phyloP scores from a whole-genome alignment of 73 alveolate species.

The Stentor coeruleus region DNA sequence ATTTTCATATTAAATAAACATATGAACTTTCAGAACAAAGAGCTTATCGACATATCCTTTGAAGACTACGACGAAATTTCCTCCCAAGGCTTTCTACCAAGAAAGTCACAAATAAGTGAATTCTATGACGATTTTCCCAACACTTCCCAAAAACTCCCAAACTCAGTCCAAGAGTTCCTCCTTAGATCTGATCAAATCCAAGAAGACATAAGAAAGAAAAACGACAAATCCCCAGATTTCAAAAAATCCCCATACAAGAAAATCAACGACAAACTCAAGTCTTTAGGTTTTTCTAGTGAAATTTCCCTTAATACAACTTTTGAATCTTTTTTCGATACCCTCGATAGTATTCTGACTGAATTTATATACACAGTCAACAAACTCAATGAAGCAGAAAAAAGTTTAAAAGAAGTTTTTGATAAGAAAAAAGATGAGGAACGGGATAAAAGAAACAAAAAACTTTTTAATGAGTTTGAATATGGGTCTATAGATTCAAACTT shows the following conservation, averaged over 20 bases:
- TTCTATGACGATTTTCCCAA: neutral
- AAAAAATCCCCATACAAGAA: neutral
- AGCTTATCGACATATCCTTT: neutral
- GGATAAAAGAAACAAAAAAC: neutral
- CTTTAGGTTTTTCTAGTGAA: neutral
- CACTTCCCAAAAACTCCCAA: neutral
- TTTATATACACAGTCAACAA: neutral
- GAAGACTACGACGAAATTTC: neutral
- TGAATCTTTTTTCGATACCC: neutral
- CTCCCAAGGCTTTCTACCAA: neutral
- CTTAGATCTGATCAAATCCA: neutral
- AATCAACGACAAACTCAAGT: neutral
- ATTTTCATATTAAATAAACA: too few species aligned
- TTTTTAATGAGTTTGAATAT: neutral
- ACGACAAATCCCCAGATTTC: neutral
- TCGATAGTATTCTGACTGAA: neutral
- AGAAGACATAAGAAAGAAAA: neutral
- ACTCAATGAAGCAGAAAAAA: too few species aligned
- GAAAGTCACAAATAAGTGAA: neutral
- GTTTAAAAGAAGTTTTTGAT: neutral
- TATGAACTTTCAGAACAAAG: neutral
- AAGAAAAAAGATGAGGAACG: neutral
- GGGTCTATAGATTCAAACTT: neutral
- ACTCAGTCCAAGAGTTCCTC: slow-evolving; percentile 1
- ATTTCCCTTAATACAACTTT: neutral